Evolutionary conservation across 768 basidiomycete species (phyloP).

Genomic region (Podaxis sp.): DNA sequence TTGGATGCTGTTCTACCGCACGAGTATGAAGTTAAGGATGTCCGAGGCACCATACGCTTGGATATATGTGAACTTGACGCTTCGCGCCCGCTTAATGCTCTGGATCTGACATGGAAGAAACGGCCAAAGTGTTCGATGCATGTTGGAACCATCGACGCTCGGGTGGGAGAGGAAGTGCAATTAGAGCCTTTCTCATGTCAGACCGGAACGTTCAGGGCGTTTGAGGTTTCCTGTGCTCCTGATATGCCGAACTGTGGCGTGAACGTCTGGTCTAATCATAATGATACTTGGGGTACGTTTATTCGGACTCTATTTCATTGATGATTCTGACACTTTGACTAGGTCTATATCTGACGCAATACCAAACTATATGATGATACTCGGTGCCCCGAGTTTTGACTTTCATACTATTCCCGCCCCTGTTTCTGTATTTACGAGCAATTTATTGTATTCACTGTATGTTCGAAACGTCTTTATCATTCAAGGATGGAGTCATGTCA

Average conservation of each 20-base stretch:
- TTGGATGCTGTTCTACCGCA: slow-evolving; percentile 20
- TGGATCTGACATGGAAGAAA: slow-evolving; percentile 19
- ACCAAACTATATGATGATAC: slow-evolving; percentile 17
- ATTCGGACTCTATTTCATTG: background rate
- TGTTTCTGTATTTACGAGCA: background rate
- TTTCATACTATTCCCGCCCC: too few species aligned
- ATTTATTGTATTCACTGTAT: background rate
- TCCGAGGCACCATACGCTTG: slow-evolving; percentile 16
- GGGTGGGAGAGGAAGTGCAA: slow-evolving; percentile 21
- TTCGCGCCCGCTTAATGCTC: slow-evolving; percentile 20
- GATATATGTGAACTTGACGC: slow-evolving; percentile 21
- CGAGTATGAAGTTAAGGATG: slow-evolving; percentile 17
- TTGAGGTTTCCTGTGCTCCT: slow-evolving; percentile 22
- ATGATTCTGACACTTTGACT: background rate
- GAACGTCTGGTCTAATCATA: slow-evolving; percentile 27
- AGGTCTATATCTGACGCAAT: slow-evolving; percentile 25
- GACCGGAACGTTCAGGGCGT: slow-evolving; percentile 21
- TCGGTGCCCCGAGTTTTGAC: background rate
- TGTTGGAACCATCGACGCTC: slow-evolving; percentile 18
- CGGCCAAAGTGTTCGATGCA: slow-evolving; percentile 17
- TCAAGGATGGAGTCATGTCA: background rate
- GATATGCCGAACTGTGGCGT: slow-evolving; percentile 18
- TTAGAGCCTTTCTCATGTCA: slow-evolving; percentile 20
- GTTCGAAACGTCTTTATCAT: background rate
- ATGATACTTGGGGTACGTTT: slow-evolving; percentile 24